Conservation (phyloP, 2,329 filamentous ascomycete genomes). For the Didymella pinodella region DNA sequence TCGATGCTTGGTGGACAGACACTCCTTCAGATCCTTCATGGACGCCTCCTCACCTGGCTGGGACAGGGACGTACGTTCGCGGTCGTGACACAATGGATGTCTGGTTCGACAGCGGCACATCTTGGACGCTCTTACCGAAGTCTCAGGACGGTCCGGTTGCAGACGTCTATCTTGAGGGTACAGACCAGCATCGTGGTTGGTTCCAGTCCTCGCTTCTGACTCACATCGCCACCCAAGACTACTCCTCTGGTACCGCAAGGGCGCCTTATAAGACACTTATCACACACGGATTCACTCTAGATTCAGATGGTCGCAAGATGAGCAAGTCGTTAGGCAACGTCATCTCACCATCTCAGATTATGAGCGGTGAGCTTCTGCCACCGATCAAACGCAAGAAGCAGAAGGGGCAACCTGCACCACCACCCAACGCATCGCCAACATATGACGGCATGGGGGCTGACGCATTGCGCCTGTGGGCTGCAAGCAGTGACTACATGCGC, state of each 20-base stretch:
- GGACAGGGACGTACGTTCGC: slow-evolving; percentile 68
- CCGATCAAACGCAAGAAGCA: slow-evolving; percentile 70
- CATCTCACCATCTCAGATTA: slow-evolving; percentile 81
- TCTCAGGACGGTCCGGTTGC: slow-evolving; percentile 60
- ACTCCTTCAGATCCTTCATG: slow-evolving; percentile 76
- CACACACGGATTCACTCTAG: slow-evolving; percentile 94
- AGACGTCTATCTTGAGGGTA: slow-evolving; percentile 92
- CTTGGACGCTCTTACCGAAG: slow-evolving; percentile 69
- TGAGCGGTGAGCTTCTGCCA: slow-evolving; percentile 80
- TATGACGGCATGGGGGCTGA: slow-evolving; percentile 84
- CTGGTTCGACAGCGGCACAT: slow-evolving; percentile 98
- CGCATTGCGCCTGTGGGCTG: slow-evolving; percentile 87
- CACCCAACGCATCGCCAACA: slow-evolving; percentile 44
- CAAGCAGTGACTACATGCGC: slow-evolving; percentile 87
- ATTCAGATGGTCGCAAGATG: slow-evolving; percentile 94
- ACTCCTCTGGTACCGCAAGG: slow-evolving; percentile 17
- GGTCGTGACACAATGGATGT: slow-evolving; percentile 98
- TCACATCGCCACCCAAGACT: slow-evolving; percentile 70
- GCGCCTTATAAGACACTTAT: slow-evolving; percentile 89
- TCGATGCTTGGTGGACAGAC: slow-evolving; percentile 96
- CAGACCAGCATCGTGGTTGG: slow-evolving; percentile 97
- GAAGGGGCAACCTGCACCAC: slow-evolving; percentile 54
- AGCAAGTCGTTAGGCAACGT: slow-evolving; percentile 95
- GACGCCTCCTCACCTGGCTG: slow-evolving; percentile 71
- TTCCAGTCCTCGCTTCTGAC: slow-evolving; percentile 97